These are phyloP conservation scores for Teunomyces panamensis DNA, from an alignment of 805 yeast genomes.

Conservation along the genomic window DNA sequence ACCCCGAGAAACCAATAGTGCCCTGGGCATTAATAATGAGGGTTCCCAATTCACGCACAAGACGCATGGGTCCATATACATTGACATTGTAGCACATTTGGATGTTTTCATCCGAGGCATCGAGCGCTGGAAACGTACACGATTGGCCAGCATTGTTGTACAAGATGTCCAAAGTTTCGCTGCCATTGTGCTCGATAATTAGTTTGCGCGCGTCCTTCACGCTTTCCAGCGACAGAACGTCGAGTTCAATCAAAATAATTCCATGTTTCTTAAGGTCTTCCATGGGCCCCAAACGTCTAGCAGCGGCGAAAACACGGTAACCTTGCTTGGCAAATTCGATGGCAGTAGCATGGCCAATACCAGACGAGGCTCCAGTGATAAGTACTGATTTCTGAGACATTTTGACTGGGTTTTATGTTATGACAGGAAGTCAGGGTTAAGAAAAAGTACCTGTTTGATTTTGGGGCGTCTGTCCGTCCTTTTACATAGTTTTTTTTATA, in stretches of 20 bases:
- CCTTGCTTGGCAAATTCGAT: slow-evolving; percentile 50
- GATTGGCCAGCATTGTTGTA: slow-evolving; percentile 79
- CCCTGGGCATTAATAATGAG: slow-evolving; percentile 65
- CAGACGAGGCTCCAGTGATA: slow-evolving; percentile 58
- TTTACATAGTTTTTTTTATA: no score
- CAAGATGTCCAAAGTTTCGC: slow-evolving; percentile 50
- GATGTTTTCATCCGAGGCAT: slow-evolving; percentile 55
- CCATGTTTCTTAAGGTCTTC: slow-evolving; percentile 44
- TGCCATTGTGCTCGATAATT: slow-evolving; percentile 42
- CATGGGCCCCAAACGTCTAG: slow-evolving; percentile 65
- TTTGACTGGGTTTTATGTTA: no score
- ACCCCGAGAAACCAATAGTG: slow-evolving; percentile 70
- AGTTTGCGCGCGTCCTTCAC: slow-evolving; percentile 42
- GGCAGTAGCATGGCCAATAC: slow-evolving; percentile 51
- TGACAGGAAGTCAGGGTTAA: no score
- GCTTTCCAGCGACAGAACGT: slow-evolving; percentile 53
- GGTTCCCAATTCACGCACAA: slow-evolving; percentile 56
- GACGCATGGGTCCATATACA: slow-evolving; percentile 65
- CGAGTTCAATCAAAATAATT: slow-evolving; percentile 49
- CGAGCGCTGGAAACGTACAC: slow-evolving; percentile 68
- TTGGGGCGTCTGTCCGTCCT: no score
- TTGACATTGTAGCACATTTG: slow-evolving; percentile 59
- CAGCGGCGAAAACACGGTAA: slow-evolving; percentile 67
- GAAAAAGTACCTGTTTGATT: no score
- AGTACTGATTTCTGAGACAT: slow-evolving; percentile 41